Evolutionary conservation across 2,329 filamentous ascomycete species (phyloP).

Genomic region (Nemania bipapillata): DNA sequence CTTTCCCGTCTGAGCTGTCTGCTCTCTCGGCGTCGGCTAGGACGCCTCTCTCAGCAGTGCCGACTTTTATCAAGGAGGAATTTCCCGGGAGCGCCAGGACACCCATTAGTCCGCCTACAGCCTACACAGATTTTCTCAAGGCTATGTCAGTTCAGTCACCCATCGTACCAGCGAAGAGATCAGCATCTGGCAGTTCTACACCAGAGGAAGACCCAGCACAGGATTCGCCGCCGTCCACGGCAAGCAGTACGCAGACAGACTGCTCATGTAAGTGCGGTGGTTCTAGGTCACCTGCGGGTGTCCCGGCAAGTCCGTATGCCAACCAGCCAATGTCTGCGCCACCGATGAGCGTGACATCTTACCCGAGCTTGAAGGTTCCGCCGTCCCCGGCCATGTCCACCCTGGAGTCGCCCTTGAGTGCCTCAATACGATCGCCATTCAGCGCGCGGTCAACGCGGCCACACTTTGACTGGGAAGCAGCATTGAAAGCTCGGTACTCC

Average conservation of each 20-base stretch:
- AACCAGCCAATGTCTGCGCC: slow-evolving; percentile 68
- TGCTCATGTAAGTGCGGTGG: slow-evolving; percentile 59
- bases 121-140: slow-evolving; percentile 94
- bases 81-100: slow-evolving; percentile 73
- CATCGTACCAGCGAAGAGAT: slow-evolving; percentile 65
- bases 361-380: slow-evolving; percentile 78
- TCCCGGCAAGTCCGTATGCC: slow-evolving; percentile 65
- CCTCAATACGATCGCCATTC: slow-evolving; percentile 75
- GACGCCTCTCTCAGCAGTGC: slow-evolving; percentile 73
- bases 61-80: slow-evolving; percentile 73
- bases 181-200: slow-evolving; percentile 62
- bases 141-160: slow-evolving; percentile 80
- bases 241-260: slow-evolving; percentile 66
- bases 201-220: slow-evolving; percentile 59
- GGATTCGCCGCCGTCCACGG: slow-evolving; percentile 64
- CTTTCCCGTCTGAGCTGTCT: slow-evolving; percentile 69
- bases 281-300: slow-evolving; percentile 60
- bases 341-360: slow-evolving; percentile 68
- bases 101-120: slow-evolving; percentile 87
- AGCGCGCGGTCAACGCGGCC: slow-evolving; percentile 73
- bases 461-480: slow-evolving; percentile 81
- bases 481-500: slow-evolving; percentile 72
- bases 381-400: slow-evolving; percentile 76
- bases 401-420: slow-evolving; percentile 75
- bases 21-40: slow-evolving; percentile 74